Conservation (phyloP, 2,329 filamentous ascomycete genomes). For the Xylaria sp. region DNA sequence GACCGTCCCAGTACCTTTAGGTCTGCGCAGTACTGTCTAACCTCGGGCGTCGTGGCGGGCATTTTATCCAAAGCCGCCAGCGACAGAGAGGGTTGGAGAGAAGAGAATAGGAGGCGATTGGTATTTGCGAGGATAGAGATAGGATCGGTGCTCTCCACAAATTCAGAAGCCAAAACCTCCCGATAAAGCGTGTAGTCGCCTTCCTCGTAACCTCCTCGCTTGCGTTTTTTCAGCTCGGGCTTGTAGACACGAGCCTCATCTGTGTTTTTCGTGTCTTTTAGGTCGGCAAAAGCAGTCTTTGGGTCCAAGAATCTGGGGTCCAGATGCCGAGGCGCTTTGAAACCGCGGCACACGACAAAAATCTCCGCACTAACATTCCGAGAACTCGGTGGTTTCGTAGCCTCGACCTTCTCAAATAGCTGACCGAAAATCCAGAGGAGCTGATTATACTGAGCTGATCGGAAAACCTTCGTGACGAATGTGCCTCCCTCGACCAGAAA, state of each 20-base stretch:
- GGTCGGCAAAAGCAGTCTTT: slow-evolving; percentile 87
- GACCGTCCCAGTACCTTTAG: slow-evolving; percentile 90
- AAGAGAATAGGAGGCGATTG: slow-evolving; percentile 84
- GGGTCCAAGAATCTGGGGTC: slow-evolving; percentile 94
- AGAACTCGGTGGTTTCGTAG: slow-evolving; percentile 94
- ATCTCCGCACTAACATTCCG: slow-evolving; percentile 98
- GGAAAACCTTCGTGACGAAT: slow-evolving; percentile 97
- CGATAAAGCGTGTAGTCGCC: slow-evolving; percentile 94
- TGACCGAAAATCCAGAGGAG: slow-evolving; percentile 98
- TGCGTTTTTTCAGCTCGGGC: slow-evolving; percentile 95
- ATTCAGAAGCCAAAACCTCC: slow-evolving; percentile 85
- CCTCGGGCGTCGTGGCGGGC: slow-evolving; percentile 84
- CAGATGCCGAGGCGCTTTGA: slow-evolving; percentile 90
- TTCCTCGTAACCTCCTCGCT: slow-evolving; percentile 97
- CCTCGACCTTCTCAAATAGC: slow-evolving; percentile 92
- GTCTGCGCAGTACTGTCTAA: slow-evolving; percentile 78
- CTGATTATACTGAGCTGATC: slow-evolving; percentile 93
- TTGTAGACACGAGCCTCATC: slow-evolving; percentile 99
- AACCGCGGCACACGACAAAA: slow-evolving; percentile 95
- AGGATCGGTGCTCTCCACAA: slow-evolving; percentile 91
- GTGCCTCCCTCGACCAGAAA: slow-evolving; percentile 88
- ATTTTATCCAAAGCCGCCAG: slow-evolving; percentile 84
- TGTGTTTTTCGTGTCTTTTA: slow-evolving; percentile 84
- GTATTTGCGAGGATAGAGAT: slow-evolving; percentile 87
- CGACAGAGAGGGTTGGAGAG: slow-evolving; percentile 82